phyloP scores from a whole-genome alignment of 768 basidiomycete species.

The Neoboletus magnificus region DNA sequence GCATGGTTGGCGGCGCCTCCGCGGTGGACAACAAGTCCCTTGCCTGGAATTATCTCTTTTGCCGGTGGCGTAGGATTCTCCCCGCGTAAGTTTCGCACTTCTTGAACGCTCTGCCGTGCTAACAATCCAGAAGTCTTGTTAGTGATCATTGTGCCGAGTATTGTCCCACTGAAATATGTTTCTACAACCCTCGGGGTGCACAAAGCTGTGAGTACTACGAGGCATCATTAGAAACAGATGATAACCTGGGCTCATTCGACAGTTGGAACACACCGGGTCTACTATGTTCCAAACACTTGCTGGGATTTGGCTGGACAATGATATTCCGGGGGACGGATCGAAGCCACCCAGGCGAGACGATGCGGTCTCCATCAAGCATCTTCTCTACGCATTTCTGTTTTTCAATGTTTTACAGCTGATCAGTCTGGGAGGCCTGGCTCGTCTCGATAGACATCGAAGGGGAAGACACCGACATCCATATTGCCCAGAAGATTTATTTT shows the following conservation, averaged over 20 bases:
- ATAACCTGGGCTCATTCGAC: neutral
- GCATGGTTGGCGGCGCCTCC: conserved; percentile 66
- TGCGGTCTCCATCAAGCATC: conserved; percentile 43
- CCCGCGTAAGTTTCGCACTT: conserved; percentile 43
- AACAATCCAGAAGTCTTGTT: conserved; percentile 50
- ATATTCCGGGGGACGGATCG: neutral
- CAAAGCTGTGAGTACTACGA: conserved; percentile 56
- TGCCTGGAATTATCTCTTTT: conserved; percentile 60
- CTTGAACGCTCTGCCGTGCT: neutral
- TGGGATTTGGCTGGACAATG: conserved; percentile 61
- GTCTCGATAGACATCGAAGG: conserved; percentile 45
- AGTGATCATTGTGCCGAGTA: conserved; percentile 69
- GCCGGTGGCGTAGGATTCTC: conserved; percentile 72
- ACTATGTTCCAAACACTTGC: conserved; percentile 70
- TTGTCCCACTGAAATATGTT: conserved; percentile 69
- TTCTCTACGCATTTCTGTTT: conserved; percentile 55
- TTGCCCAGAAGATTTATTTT: conserved; percentile 12
- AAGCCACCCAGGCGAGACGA: conserved; percentile 25
- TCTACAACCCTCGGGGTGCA: conserved; percentile 77
- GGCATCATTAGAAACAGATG: neutral
- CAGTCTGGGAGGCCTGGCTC: conserved; percentile 47
- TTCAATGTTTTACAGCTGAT: conserved; percentile 56
- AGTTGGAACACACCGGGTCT: conserved; percentile 76
- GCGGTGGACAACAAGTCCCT: conserved; percentile 49
- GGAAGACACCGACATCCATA: conserved; percentile 14